Conservation (phyloP, 371 early-diverging fungal genomes). For the Mucor saturninus region DNA sequence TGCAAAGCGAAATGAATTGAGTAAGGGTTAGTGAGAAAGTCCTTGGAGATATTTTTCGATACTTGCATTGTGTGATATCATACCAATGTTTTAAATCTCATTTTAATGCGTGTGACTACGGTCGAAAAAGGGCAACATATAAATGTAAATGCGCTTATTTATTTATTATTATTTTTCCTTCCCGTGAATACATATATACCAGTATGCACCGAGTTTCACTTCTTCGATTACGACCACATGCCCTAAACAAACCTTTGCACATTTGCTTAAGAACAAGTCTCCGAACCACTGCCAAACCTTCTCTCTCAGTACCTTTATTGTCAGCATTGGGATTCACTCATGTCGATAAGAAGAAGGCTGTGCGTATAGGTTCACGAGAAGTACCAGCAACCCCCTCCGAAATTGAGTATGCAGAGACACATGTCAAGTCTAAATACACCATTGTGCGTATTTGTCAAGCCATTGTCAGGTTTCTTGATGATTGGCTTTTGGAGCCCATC, state of each 20-base stretch:
- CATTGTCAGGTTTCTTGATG: conserved; percentile 44
- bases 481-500: conserved; percentile 63
- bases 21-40: no score
- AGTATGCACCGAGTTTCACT: no score
- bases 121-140: no score
- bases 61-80: no score
- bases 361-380: conserved; percentile 2
- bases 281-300: background rate
- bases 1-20: no score
- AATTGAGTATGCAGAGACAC: conserved; percentile 26
- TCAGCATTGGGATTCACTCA: conserved; percentile 7
- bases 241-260: no score
- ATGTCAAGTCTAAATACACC: conserved; percentile 19
- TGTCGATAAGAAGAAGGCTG: conserved; percentile 7
- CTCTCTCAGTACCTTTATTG: background rate
- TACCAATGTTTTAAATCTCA: no score
- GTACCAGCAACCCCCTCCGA: conserved; percentile 34
- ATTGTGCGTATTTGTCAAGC: conserved; percentile 28
- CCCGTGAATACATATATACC: background rate
- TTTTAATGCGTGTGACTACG: no score
- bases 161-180: background rate
- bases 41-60: no score
- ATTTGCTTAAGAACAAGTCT: background rate
- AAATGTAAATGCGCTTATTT: background rate
- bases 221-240: background rate